Conservation (phyloP, 2,329 filamentous ascomycete genomes). For the Coniochaeta sp. region DNA sequence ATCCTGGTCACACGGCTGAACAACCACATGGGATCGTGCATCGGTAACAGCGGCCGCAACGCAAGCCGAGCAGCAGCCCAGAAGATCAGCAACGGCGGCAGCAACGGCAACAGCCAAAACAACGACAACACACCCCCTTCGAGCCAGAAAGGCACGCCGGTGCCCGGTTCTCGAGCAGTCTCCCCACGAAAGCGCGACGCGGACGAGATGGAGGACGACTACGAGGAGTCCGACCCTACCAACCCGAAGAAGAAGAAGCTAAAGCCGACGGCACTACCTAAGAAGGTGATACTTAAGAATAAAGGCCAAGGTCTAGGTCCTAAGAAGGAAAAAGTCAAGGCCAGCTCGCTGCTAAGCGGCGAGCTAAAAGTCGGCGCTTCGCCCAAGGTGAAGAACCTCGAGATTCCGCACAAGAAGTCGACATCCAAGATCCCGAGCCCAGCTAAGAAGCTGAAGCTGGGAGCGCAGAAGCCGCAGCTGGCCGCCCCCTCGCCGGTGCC, state of each 20-base stretch:
- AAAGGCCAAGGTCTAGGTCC: slow-evolving; percentile 23
- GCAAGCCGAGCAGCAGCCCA: slow-evolving; percentile 54
- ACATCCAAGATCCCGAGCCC: slow-evolving; percentile 31
- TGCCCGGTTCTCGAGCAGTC: slow-evolving; percentile 42
- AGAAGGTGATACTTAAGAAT: slow-evolving; percentile 50
- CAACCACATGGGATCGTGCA: slow-evolving; percentile 62
- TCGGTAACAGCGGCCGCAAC: slow-evolving; percentile 57
- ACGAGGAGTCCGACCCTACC: slow-evolving; percentile 39
- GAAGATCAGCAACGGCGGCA: slow-evolving; percentile 53
- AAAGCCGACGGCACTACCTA: slow-evolving; percentile 38
- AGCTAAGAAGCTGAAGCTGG: slow-evolving; percentile 36
- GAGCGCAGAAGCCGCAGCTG: slow-evolving; percentile 34
- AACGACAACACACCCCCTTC: slow-evolving; percentile 53
- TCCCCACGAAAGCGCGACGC: slow-evolving; percentile 52
- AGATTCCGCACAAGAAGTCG: slow-evolving; percentile 35
- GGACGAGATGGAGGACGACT: slow-evolving; percentile 47
- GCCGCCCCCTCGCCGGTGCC: slow-evolving; percentile 25
- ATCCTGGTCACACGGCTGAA: slow-evolving; percentile 58
- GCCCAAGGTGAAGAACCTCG: slow-evolving; percentile 27
- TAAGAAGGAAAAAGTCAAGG: slow-evolving; percentile 50
- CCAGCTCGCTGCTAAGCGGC: slow-evolving; percentile 39
- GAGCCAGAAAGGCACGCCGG: slow-evolving; percentile 55
- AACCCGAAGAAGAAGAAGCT: slow-evolving; percentile 54
- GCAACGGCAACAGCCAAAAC: slow-evolving; percentile 37
- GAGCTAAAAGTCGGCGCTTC: slow-evolving; percentile 35